Evolutionary conservation across 129 eudicot genomes (phyloP), one percentile per base, ranked within the genome.

Genomic region (Ambrosia artemisiifolia): DNA sequence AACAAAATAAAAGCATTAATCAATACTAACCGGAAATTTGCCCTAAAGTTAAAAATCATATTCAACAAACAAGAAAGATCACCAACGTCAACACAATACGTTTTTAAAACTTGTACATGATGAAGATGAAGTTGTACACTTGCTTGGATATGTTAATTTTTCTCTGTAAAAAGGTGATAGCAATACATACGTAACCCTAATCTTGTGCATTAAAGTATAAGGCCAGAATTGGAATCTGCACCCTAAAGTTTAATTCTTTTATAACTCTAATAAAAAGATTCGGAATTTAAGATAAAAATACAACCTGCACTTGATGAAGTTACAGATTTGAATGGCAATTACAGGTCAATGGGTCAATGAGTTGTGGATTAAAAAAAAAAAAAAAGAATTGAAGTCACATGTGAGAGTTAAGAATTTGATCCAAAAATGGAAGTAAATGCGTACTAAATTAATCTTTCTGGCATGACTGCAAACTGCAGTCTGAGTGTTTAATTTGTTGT

Each of bases 361-460:
- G 0, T 24, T 24, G 28, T 24, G 28, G 28, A 24, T 24, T 24
- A 24, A 24, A 24, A 24, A 24, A 24, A 24, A 24, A 24, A 24
- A 24, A 24, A 0, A 24, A 1, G 28, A n/a, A 28, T 7, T 67
- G 56, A 59, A 48, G 36, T 33, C 49, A 46, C n/a, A 62, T 17
- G 32, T 28, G 68, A 46, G 77, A 73, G 70, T 61, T 61, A 57
- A 71, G 7, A 9, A 6, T 36, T 65, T 49, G 34, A 13, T n/a
- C 9, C 46, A 73, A 46, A 32, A 6, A 33, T 73, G 69, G 20
- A 32, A 73, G 20, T 62, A 46, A 63, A 64, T 74, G 68, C 63
- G 38, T 33, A 63, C 63, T 28, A 75, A 43, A 76, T n/a, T n/a
- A n/a, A n/a, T 76, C 75, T 59, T 76, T 76, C 74, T 76, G 75